Conservation (phyloP, 495 filamentous ascomycete genomes). For the Bathelium albidoporum region DNA sequence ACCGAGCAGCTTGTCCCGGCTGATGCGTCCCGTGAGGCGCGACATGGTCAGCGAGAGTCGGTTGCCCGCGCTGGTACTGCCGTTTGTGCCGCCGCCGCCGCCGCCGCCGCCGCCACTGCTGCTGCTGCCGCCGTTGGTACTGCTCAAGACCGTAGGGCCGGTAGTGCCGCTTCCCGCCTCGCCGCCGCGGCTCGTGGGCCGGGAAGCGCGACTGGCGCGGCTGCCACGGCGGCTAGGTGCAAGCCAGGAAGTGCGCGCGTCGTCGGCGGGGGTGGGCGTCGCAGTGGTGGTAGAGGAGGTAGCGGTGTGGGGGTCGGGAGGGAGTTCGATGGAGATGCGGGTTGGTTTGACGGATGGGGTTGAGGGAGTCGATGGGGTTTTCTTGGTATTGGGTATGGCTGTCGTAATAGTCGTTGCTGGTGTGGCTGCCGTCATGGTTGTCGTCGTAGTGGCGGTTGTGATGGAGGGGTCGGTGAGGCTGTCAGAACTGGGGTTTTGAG, state of each 20-base stretch:
- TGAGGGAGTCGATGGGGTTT: slow-evolving; percentile 7
- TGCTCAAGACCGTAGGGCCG: slow-evolving; percentile 9
- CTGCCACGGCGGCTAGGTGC: slow-evolving; percentile 9
- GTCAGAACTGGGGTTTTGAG: slow-evolving; percentile 6
- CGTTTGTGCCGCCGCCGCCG: no score
- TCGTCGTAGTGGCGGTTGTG: neutral
- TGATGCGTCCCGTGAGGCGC: slow-evolving; percentile 18
- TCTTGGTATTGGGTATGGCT: neutral
- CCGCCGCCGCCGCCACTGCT: neutral
- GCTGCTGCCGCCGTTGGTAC: slow-evolving; percentile 1
- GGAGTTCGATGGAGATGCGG: slow-evolving; percentile 9
- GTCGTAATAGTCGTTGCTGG: neutral
- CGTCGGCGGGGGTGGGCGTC: slow-evolving; percentile 10
- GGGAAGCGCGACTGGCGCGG: neutral
- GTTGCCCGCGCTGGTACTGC: no score
- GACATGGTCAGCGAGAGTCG: slow-evolving; percentile 17
- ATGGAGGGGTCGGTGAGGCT: neutral
- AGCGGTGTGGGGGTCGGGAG: neutral
- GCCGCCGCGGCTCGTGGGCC: neutral
- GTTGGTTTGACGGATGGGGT: slow-evolving; percentile 7
- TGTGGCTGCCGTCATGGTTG: neutral
- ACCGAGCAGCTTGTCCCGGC: slow-evolving; percentile 20
- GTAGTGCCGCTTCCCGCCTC: no score
- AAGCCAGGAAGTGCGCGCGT: slow-evolving; percentile 12
- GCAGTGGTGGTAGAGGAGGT: slow-evolving; percentile 4